phyloP scores from a whole-genome alignment of 148 eudicot genomes.

The Diospyros lotus region DNA sequence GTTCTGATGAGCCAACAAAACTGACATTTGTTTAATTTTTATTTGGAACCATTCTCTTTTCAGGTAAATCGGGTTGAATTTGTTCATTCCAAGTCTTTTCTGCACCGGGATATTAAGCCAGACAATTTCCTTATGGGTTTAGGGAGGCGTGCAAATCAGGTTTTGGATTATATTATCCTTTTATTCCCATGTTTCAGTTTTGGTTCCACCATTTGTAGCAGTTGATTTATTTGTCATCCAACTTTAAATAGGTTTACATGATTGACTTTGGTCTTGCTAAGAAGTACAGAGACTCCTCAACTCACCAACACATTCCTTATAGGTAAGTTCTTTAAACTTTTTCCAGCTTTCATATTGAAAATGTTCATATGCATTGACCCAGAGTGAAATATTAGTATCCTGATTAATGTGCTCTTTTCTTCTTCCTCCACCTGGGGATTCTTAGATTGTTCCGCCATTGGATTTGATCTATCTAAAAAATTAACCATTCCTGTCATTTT shows the following conservation, averaged over 20 bases:
- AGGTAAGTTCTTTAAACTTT: slow-evolving; percentile 35
- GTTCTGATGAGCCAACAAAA: neutral
- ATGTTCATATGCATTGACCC: neutral
- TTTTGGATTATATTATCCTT: slow-evolving; percentile 16
- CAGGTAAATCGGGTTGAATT: slow-evolving; percentile 95
- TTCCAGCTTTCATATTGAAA: neutral
- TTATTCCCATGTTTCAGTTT: neutral
- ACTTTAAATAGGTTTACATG: slow-evolving; percentile 60
- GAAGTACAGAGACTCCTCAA: slow-evolving; percentile 88
- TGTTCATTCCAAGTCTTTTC: slow-evolving; percentile 86
- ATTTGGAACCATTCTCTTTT: slow-evolving; percentile 6
- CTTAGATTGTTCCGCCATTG: neutral
- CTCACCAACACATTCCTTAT: slow-evolving; percentile 95
- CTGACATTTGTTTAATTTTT: neutral
- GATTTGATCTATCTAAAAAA: neutral
- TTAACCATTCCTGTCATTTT: neutral
- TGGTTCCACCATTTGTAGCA: slow-evolving; percentile 5
- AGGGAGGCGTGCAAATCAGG: slow-evolving; percentile 99
- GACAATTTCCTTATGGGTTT: slow-evolving; percentile 99
- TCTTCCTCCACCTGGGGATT: neutral
- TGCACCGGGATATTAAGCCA: slow-evolving; percentile 98
- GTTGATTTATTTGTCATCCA: slow-evolving; percentile 10
- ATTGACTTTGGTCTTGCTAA: slow-evolving; percentile 99
- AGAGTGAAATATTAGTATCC: slow-evolving; percentile 7
- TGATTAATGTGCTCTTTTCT: neutral